phyloP scores from a whole-genome alignment of 441 rosid species.

The Adansonia rubrostipa region DNA sequence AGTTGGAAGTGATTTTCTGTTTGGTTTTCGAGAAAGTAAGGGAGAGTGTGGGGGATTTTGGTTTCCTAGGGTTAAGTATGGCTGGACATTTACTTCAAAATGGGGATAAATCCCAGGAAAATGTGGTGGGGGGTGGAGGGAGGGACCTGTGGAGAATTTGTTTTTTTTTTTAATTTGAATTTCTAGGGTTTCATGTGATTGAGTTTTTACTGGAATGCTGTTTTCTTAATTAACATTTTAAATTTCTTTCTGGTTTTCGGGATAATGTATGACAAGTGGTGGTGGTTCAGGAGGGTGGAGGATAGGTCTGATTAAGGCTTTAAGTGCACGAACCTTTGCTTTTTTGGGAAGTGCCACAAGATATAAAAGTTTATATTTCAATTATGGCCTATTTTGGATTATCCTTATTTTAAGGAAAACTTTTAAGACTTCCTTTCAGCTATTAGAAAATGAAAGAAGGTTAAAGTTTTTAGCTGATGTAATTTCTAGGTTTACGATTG shows the following conservation, averaged over 20 bases:
- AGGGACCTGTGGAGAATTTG: neutral
- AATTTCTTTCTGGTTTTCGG: constrained; percentile 2
- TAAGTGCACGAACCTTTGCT: neutral
- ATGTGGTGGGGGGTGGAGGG: neutral
- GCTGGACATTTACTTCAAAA: constrained; percentile 3
- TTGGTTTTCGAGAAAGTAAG: constrained; percentile 22
- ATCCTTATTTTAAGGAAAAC: neutral
- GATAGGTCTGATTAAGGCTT: neutral
- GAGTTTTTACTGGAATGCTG: neutral
- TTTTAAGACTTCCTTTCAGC: neutral
- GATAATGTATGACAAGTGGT: constrained; percentile 8
- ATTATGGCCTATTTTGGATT: neutral
- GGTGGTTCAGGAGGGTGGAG: neutral
- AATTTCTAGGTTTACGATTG: neutral
- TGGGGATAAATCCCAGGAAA: neutral
- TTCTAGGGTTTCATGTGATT: neutral
- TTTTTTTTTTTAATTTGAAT: neutral
- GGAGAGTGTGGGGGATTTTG: constrained; percentile 17
- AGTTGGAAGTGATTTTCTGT: constrained; percentile 11
- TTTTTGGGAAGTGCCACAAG: neutral
- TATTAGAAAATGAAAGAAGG: neutral
- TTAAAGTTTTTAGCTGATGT: neutral
- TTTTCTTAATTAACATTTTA: neutral
- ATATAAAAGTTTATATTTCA: neutral
- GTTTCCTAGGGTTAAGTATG: constrained; percentile 33